Percentiles rank a stretch among this genome's conserved stretches.
Evolutionary conservation across 2,329 filamentous ascomycete genomes (phyloP).

Genomic region (Colletotrichum echinochloae): DNA sequence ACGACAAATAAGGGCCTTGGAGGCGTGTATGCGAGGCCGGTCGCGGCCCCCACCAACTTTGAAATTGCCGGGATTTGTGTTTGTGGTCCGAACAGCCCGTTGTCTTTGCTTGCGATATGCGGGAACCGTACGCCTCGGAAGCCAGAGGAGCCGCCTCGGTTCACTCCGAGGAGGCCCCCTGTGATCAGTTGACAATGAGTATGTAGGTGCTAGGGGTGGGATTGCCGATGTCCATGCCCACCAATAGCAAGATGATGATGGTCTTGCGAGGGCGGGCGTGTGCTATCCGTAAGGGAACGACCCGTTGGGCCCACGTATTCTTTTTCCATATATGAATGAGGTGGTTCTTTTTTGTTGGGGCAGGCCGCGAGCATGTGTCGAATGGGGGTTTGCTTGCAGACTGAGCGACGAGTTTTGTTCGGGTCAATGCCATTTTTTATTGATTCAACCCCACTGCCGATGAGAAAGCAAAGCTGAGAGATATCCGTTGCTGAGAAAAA

Average conservation of each 20-base stretch:
- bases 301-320: background rate
- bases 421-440: background rate
- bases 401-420: background rate
- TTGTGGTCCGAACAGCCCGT: constrained; percentile 6
- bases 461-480: background rate
- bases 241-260: constrained; percentile 3
- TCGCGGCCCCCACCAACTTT: background rate
- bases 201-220: too few species aligned
- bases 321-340: background rate
- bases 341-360: background rate
- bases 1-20: background rate
- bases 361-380: background rate
- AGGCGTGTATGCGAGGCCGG: background rate
- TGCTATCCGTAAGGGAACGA: background rate
- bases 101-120: background rate
- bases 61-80: constrained; percentile 3
- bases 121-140: background rate
- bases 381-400: background rate
- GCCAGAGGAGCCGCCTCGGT: background rate
- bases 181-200: background rate
- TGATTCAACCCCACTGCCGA: background rate
- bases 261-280: constrained; percentile 6
- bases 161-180: background rate
- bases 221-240: background rate
- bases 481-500: background rate